phyloP scores from a whole-genome alignment of 208 protist species.

The Leishmania guyanensis region DNA sequence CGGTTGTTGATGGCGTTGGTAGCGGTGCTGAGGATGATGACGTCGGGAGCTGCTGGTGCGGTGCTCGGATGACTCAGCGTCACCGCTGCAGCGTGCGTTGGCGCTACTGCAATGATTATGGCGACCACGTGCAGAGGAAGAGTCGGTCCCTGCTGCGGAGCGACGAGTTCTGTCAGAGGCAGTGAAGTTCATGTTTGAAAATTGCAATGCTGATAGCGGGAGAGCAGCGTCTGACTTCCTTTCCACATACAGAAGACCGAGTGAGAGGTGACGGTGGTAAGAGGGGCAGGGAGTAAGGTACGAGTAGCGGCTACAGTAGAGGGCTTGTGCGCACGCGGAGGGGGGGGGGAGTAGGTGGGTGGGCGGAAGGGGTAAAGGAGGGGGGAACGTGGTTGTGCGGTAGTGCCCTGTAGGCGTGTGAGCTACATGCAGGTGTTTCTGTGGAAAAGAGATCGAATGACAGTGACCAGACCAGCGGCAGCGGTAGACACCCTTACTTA shows the following conservation, averaged over 20 bases:
- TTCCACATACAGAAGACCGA: background rate
- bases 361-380: too few species aligned
- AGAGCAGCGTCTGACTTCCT: background rate
- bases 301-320: too few species aligned
- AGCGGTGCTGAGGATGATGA: slow-evolving; percentile 11
- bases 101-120: background rate
- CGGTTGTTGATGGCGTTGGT: slow-evolving; percentile 8
- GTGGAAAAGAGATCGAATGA: too few species aligned
- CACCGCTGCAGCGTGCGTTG: background rate
- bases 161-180: background rate
- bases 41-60: background rate
- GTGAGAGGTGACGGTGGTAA: background rate
- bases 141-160: background rate
- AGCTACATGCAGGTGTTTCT: too few species aligned
- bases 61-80: background rate
- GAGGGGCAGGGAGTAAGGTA: background rate
- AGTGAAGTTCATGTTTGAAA: background rate
- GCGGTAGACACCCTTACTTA: too few species aligned
- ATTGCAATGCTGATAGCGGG: background rate
- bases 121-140: background rate
- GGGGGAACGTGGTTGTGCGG: too few species aligned
- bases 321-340: too few species aligned
- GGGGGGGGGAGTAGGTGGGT: too few species aligned
- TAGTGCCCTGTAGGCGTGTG: too few species aligned
- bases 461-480: too few species aligned